phyloP scores from a whole-genome alignment of 2,329 filamentous ascomycete species.

The Scytalidium lignicola region DNA sequence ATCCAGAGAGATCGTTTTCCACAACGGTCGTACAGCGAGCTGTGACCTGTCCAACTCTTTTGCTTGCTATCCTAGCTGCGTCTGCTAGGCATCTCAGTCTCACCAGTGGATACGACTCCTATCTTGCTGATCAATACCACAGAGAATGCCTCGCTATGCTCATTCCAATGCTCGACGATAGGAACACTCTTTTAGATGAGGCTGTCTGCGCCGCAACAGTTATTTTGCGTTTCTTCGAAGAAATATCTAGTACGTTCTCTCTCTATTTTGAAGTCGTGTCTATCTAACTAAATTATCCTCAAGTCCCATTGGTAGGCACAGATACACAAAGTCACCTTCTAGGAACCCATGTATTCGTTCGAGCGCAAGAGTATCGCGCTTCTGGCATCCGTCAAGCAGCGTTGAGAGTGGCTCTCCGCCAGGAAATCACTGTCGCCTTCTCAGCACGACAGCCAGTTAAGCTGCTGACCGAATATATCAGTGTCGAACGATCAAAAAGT shows the following conservation, averaged over 20 bases:
- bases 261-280: too few species aligned
- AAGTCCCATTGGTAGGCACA: neutral
- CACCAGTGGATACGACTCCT: neutral
- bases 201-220: neutral
- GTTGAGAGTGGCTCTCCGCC: neutral
- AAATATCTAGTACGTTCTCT: neutral
- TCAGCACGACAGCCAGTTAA: neutral
- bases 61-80: slow-evolving; percentile 1
- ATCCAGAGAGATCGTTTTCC: neutral
- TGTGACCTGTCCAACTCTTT: neutral
- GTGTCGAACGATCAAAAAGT: neutral
- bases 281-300: too few species aligned
- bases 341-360: neutral
- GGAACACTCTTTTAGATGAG: neutral
- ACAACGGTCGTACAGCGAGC: neutral
- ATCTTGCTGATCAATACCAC: neutral
- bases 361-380: neutral
- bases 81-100: slow-evolving; percentile 1
- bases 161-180: neutral
- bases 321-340: neutral
- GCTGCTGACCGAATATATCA: neutral
- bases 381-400: neutral
- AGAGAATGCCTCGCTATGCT: neutral
- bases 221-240: neutral
- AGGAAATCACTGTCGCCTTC: neutral